Evolutionary conservation across 768 basidiomycete species (phyloP), one percentile per base, ranked within the genome.

Genomic region (Epithele typhae): DNA sequence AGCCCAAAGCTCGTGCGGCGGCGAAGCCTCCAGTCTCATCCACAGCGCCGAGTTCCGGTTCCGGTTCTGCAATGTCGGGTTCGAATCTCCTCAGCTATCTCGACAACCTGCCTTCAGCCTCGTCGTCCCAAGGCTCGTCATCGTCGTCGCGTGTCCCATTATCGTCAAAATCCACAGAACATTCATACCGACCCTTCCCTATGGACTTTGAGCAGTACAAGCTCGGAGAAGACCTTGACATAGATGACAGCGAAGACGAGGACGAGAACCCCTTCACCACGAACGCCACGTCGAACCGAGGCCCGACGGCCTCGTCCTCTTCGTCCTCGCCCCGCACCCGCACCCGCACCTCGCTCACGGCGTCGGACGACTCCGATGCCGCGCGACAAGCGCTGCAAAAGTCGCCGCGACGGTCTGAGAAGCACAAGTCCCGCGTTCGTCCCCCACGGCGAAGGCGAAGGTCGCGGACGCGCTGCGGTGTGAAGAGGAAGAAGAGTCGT

Each of bases 351-450:
- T 35, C 15, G 19, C 34, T 46, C 36, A 39, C 27, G 14, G 14
- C 44, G 10, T 43, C 46, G 3, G 48, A 48, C 0, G 52, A 54
- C 25, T 32, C 45, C 4, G 39, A 40, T 8, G 17, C 25, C 0
- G 27, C 36, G 25, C 3, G 25, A 1, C 18, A 40, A 8, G 36
- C 52, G n/a, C 5, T 62, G 10, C 53, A 57, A 12, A 65, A 66
- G 38, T 68, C 67, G 1, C 67, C 64, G 6, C 65, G 62, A n/a
- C 62, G 61, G 36, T 60, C 56, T 6, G 37, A 38, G 18, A 45
- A 57, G 24, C 62, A 60, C 35, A 47, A 50, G 2, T 65, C 61
- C 2, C 64, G 61, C 14, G 37, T 52, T 21, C 23, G 34, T n/a
- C 36, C 51, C 27, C 27, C 27, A 7, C 27, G 27, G 35, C 35